phyloP scores from a whole-genome alignment of 2,329 filamentous ascomycete genomes.

The Aureobasidium sp. region DNA sequence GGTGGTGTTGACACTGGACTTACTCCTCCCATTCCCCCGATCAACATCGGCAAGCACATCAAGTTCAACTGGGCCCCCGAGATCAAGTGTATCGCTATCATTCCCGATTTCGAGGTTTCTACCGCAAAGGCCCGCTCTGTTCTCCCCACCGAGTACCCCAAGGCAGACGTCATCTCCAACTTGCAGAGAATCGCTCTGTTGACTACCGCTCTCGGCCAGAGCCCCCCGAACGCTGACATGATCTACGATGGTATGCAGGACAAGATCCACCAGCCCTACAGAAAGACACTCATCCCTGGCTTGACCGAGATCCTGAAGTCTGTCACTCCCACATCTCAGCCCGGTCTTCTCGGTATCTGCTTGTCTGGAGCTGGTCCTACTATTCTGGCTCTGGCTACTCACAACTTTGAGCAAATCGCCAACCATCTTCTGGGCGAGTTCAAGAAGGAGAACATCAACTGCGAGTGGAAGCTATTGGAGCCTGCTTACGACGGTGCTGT shows the following conservation, averaged over 20 bases:
- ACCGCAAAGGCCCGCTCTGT: conserved; percentile 86
- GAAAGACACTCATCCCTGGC: conserved; percentile 83
- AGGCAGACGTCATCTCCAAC: conserved; percentile 89
- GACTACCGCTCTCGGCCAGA: conserved; percentile 80
- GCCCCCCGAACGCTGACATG: conserved; percentile 82
- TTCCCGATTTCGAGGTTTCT: conserved; percentile 92
- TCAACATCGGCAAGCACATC: conserved; percentile 91
- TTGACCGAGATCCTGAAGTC: conserved; percentile 84
- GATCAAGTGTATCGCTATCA: conserved; percentile 95
- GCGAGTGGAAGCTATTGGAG: conserved; percentile 80
- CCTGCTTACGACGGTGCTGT: conserved; percentile 66
- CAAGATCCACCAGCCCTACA: conserved; percentile 94
- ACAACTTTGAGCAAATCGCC: conserved; percentile 84
- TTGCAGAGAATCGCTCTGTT: conserved; percentile 88
- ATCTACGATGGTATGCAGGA: conserved; percentile 99
- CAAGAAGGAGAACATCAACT: conserved; percentile 63
- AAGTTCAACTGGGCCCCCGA: conserved; percentile 90
- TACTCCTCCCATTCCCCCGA: conserved; percentile 78
- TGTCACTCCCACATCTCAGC: conserved; percentile 80
- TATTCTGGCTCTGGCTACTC: conserved; percentile 84
- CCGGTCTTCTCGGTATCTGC: conserved; percentile 87
- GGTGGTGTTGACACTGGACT: conserved; percentile 87
- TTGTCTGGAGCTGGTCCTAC: conserved; percentile 92
- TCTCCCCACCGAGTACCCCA: conserved; percentile 70
- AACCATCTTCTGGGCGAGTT: conserved; percentile 62